Base-by-base conservation (phyloP, 2,329 filamentous ascomycete genomes). In the Exophiala bonariae region DNA sequence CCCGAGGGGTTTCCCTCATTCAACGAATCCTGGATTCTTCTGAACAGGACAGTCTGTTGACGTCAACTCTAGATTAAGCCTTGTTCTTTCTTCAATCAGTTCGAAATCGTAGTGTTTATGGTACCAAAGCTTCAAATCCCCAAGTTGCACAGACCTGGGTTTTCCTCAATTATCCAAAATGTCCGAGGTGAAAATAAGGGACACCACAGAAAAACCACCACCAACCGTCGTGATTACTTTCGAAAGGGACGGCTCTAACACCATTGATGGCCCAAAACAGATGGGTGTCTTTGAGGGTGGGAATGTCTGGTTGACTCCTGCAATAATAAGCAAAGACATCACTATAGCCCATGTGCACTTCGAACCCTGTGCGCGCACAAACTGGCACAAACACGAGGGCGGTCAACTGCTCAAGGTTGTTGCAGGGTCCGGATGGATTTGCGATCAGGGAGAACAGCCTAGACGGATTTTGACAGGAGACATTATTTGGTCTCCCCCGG, bases 351-450 rank as follows among this genome's bases (percentile, higher is more conserved):
- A 69, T 31, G 69, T 73, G 38, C 70, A 59, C 34, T 73, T 74
- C 49, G 65, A 67, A 1, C 70, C 70, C 7, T 67, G 70, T 47
- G 65, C 70, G 0, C 63, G 70, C 11, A 74, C 70, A 4, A 61
- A 70, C 55, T 74, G 71, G 71, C 71, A 74, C 56, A 65, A 60
- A 2, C 71, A 74, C 49, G 67, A 71, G 39, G 59, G 63, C 11
- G 71, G 70, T 3, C 71, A 74, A 54, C 58, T 73, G 20, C 57
- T 74, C 20, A 61, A 64, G 30, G 69, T 73, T 1, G 60, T 65
- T 10, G 60, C 65, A 2, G 71, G 71, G 0, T 61, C 58, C 4
- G 71, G 70, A 3, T 67, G 71, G 61, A 61, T 73, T 16, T 74
- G 71, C 46, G 68, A 71, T 17, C 63, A 65, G 30, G 71, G 69